Evolutionary conservation across 108 stramenopile genomes (phyloP).

Genomic region (Conticribra guillardii): DNA sequence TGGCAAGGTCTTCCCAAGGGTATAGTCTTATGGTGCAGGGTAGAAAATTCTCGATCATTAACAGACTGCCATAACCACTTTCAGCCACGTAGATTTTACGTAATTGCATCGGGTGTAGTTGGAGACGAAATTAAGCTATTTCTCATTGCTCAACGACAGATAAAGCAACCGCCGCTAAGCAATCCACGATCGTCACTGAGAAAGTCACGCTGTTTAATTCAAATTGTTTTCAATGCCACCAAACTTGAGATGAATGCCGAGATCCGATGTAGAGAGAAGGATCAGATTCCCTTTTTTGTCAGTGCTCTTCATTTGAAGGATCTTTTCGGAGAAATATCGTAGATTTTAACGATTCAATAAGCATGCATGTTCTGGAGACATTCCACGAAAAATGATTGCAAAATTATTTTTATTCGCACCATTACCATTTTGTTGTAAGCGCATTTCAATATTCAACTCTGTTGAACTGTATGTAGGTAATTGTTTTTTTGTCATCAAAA

Average conservation of each 20-base stretch:
- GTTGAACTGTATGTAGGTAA: too few relatives aligned
- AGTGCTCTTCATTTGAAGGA: conserved; percentile 8
- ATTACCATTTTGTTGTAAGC: too few relatives aligned
- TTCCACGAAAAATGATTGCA: too few relatives aligned
- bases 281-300: conserved; percentile 14
- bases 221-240: conserved; percentile 7
- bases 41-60: conserved; percentile 7
- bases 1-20: conserved; percentile 22
- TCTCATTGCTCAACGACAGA: conserved; percentile 21
- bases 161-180: neutral
- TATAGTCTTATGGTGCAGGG: neutral
- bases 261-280: conserved; percentile 9
- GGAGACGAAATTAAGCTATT: conserved; percentile 18
- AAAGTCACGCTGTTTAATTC: conserved; percentile 17
- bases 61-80: conserved; percentile 27
- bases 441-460: too few relatives aligned
- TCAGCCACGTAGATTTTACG: conserved; percentile 8
- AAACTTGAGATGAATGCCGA: conserved; percentile 14
- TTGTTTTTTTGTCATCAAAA: too few relatives aligned
- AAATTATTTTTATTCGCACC: too few relatives aligned
- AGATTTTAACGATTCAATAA: too few relatives aligned
- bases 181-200: neutral
- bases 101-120: conserved; percentile 27
- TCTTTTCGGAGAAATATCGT: too few relatives aligned
- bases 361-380: too few relatives aligned